Conservation (phyloP, 768 basidiomycete species). For the Tylopilus intermedius region DNA sequence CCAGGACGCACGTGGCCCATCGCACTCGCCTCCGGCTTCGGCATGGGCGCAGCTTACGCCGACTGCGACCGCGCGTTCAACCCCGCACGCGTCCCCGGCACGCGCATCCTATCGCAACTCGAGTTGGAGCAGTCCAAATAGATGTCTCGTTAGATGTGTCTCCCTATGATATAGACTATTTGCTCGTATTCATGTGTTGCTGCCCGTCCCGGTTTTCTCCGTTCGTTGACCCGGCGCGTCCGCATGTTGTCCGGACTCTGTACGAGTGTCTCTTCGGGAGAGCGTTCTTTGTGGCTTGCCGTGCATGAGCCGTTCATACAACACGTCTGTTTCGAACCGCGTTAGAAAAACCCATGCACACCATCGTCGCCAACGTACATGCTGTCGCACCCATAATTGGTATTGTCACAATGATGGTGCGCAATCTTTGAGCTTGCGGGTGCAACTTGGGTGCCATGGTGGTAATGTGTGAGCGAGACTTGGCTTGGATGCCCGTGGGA, state of each 20-base stretch:
- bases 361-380: constrained; percentile 39
- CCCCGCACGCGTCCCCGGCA: constrained; percentile 82
- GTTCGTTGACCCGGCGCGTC: constrained; percentile 1
- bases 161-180: not conserved
- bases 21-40: constrained; percentile 80
- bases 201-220: constrained; percentile 18
- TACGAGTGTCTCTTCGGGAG: constrained; percentile 14
- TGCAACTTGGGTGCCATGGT: constrained; percentile 34
- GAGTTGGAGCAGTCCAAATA: constrained; percentile 22
- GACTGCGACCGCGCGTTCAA: constrained; percentile 95
- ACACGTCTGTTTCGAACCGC: constrained; percentile 41
- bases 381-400: constrained; percentile 64
- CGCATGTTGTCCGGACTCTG: constrained; percentile 6
- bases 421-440: constrained; percentile 41
- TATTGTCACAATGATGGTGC: constrained; percentile 55
- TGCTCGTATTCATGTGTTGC: constrained; percentile 4
- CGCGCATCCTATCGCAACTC: constrained; percentile 54
- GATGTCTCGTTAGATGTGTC: not conserved
- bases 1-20: constrained; percentile 91
- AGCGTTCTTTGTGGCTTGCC: constrained; percentile 45
- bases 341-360: constrained; percentile 11
- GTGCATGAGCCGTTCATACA: constrained; percentile 60
- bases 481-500: not conserved
- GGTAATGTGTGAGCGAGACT: not conserved
- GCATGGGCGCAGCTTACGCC: constrained; percentile 79